Evolutionary conservation across 306 rosid species (phyloP).

Genomic region (Carpinus viminea): DNA sequence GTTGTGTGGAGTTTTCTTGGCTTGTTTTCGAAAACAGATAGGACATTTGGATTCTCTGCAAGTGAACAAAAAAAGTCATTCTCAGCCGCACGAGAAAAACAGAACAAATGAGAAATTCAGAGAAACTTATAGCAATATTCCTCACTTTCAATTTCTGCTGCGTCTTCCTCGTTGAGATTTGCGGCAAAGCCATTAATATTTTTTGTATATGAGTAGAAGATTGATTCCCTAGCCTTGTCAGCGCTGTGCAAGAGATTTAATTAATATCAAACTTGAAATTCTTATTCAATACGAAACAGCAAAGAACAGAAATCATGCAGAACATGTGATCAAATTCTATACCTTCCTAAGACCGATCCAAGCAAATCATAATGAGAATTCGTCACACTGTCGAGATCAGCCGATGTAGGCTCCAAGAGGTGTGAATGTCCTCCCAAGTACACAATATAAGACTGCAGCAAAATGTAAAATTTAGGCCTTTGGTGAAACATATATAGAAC

Average conservation of each 20-base stretch:
- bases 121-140: neutral
- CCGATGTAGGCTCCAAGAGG: conserved; percentile 21
- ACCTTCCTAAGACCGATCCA: conserved; percentile 61
- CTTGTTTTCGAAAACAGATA: conserved; percentile 53
- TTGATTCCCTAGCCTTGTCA: conserved; percentile 48
- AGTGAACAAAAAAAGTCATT: neutral
- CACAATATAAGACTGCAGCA: conserved; percentile 66
- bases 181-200: conserved; percentile 83
- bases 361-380: conserved; percentile 52
- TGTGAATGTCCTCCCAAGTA: conserved; percentile 59
- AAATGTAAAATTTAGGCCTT: neutral
- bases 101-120: neutral
- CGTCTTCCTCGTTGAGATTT: conserved; percentile 56
- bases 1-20: conserved; percentile 56
- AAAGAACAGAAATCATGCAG: neutral
- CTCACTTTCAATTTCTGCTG: conserved; percentile 46
- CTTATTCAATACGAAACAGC: neutral
- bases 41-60: conserved; percentile 56
- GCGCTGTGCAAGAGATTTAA: conserved; percentile 28
- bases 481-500: neutral
- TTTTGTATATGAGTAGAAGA: conserved; percentile 62
- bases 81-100: neutral
- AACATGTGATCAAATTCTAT: neutral
- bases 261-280: neutral
- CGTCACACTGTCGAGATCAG: conserved; percentile 33